Evolutionary conservation across 1,284 basidiomycete genomes (phyloP), one percentile per base, ranked within the genome.

Genomic region (Pulveroboletus ridleyi): DNA sequence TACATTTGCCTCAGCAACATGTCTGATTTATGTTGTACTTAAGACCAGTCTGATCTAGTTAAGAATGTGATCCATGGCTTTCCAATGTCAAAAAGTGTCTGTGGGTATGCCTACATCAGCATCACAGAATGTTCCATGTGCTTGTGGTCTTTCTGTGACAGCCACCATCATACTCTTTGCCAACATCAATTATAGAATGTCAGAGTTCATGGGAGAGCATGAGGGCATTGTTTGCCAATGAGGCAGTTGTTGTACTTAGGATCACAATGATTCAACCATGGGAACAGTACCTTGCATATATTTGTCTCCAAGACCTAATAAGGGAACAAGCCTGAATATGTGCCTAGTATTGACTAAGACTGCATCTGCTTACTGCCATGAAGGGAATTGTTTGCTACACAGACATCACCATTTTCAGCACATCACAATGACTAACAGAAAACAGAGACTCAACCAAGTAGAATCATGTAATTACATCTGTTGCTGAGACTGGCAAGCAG

Each of bases 121-220:
- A 95, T 93, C 10, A 87, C 83, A 3, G 88, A 86, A 59, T 91
- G 89, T 75, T 95, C 92, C 42, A 89, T 79, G 15, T 85, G 84
- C 1, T 73, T 71, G 44, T 57, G 52, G 41, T 67, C 66, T 56
- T 80, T 71, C n/a, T 83, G 69, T 0, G 86, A 81, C 60, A 95
- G 80, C 92, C 92, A 4, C 92, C 93, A 68, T 95, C 94, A 72
- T 95, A 95, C 78, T 95, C 94, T 77, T 95, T 94, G 11, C 94
- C 94, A 10, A 93, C 89, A 4, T 85, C 79, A 67, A 92, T 90
- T 62, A 92, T 86, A n/a, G 89, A 91, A 75, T 93, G 90, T 0
- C 94, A 93, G 3, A 95, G 86, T 76, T 95, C 94, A 72, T 95
- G 94, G 13, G 92, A 85, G 39, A 95, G 82, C 1, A 95, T 90